Percentiles rank a stretch among this genome's conserved stretches.
These are phyloP conservation scores for Colletotrichum sublineola DNA, from an alignment of 2,329 filamentous ascomycete species.

Conservation along the genomic window DNA sequence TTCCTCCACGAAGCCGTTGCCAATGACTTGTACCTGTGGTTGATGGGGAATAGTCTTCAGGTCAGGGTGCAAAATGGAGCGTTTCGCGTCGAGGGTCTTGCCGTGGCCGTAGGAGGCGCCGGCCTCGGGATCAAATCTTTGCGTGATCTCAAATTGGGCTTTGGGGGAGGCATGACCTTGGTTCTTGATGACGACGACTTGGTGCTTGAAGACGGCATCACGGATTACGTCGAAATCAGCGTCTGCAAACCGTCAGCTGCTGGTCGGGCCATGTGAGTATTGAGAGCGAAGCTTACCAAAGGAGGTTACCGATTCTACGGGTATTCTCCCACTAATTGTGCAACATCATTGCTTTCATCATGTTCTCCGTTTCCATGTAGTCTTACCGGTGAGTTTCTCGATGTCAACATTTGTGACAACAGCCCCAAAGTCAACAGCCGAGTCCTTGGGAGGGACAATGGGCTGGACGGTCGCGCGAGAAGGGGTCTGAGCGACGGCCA, in stretches of 20 bases:
- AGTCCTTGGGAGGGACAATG: conserved; percentile 52
- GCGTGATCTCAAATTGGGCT: conserved; percentile 81
- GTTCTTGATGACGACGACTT: conserved; percentile 79
- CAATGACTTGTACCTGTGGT: conserved; percentile 81
- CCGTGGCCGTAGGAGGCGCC: conserved; percentile 79
- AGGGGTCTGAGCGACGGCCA: conserved; percentile 18
- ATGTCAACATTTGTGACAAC: conserved; percentile 69
- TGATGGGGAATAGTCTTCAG: conserved; percentile 85
- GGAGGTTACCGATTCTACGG: conserved; percentile 73
- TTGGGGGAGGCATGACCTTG: conserved; percentile 74
- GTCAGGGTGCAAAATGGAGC: conserved; percentile 80
- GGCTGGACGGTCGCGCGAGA: conserved; percentile 51
- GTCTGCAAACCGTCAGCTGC: conserved; percentile 57
- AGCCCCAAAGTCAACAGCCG: conserved; percentile 71
- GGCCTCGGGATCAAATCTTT: conserved; percentile 77
- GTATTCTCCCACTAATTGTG: conserved; percentile 60
- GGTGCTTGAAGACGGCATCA: conserved; percentile 75
- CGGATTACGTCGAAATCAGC: conserved; percentile 74
- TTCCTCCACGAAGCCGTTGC: conserved; percentile 76
- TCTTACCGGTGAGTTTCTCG: conserved; percentile 73
- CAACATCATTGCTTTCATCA: conserved; percentile 36
- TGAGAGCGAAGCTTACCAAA: conserved; percentile 56
- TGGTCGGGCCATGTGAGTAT: background rate
- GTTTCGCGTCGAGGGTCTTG: conserved; percentile 76
- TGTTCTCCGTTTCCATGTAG: conserved; percentile 17